Percentiles rank a stretch among this genome's conserved stretches.
Conservation (phyloP, 2,329 filamentous ascomycete genomes). For the Cercospora beticola region DNA sequence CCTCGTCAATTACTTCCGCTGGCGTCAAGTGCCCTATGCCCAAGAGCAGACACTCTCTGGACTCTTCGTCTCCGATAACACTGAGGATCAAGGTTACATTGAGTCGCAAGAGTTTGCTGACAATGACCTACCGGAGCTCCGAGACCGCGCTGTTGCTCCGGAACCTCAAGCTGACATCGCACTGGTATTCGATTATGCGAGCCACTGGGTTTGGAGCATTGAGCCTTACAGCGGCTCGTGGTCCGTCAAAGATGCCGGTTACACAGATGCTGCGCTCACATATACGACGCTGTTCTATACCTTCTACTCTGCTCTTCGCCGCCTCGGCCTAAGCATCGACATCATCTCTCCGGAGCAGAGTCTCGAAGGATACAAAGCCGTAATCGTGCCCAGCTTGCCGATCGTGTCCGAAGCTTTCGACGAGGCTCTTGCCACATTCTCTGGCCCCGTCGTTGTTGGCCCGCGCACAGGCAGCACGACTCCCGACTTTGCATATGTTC, state of each 20-base stretch:
- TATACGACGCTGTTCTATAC: conserved; percentile 26
- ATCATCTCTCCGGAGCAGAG: conserved; percentile 26
- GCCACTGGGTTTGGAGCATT: conserved; percentile 28
- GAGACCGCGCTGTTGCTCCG: background rate
- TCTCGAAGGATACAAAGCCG: conserved; percentile 26
- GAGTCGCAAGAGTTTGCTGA: conserved; percentile 24
- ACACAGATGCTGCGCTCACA: conserved; percentile 16
- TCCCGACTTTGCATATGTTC: conserved; percentile 25
- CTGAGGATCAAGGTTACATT: conserved; percentile 24
- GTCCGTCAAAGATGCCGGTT: conserved; percentile 25
- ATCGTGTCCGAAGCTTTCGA: conserved; percentile 27
- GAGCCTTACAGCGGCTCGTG: conserved; percentile 29
- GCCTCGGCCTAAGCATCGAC: conserved; percentile 28
- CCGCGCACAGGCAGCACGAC: conserved; percentile 26
- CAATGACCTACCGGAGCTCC: conserved; percentile 21
- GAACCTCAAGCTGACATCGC: conserved; percentile 25
- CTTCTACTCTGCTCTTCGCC: conserved; percentile 29
- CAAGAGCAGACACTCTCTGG: conserved; percentile 30
- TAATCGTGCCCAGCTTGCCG: conserved; percentile 28
- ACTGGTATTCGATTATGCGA: conserved; percentile 27
- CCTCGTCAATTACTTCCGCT: conserved; percentile 31
- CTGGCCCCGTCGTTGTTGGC: conserved; percentile 24
- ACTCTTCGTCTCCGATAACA: conserved; percentile 25
- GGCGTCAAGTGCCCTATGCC: conserved; percentile 27
- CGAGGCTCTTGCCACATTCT: conserved; percentile 15